Conservation (phyloP, 345 rosid genomes). For the Populus alba region DNA sequence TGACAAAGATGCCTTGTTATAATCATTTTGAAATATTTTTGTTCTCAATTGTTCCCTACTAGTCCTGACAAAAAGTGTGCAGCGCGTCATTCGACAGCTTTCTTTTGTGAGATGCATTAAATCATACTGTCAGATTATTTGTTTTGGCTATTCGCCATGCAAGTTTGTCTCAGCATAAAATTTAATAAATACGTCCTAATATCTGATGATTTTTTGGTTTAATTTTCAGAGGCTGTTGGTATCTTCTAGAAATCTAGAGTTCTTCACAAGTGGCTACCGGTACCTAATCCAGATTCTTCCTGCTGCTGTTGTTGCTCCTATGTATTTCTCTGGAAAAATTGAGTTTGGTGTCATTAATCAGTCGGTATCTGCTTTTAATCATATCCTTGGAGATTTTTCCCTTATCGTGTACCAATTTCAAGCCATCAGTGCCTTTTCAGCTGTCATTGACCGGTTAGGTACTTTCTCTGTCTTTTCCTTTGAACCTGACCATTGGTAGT, state of each 20-base stretch:
- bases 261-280: slow-evolving; percentile 92
- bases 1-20: no score
- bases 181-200: slow-evolving; percentile 9
- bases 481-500: not conserved
- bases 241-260: slow-evolving; percentile 93
- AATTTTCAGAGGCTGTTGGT: slow-evolving; percentile 73
- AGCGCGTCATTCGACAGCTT: not conserved
- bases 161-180: no score
- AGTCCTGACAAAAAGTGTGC: not conserved
- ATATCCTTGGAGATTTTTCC: slow-evolving; percentile 90
- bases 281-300: slow-evolving; percentile 97
- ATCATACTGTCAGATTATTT: not conserved
- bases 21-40: not conserved
- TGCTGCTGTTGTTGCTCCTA: slow-evolving; percentile 95
- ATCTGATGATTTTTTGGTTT: slow-evolving; percentile 13
- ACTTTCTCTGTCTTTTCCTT: slow-evolving; percentile 15
- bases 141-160: not conserved
- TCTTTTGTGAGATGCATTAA: not conserved
- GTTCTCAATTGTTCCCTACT: not conserved
- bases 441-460: slow-evolving; percentile 97
- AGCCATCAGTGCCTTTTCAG: slow-evolving; percentile 94
- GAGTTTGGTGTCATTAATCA: slow-evolving; percentile 99
- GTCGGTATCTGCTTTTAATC: slow-evolving; percentile 95
- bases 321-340: slow-evolving; percentile 94
- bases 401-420: slow-evolving; percentile 94